Evolutionary conservation across 495 filamentous ascomycete species (phyloP), one percentile per base, ranked within the genome.

Genomic region (Penicillium pancosmium): DNA sequence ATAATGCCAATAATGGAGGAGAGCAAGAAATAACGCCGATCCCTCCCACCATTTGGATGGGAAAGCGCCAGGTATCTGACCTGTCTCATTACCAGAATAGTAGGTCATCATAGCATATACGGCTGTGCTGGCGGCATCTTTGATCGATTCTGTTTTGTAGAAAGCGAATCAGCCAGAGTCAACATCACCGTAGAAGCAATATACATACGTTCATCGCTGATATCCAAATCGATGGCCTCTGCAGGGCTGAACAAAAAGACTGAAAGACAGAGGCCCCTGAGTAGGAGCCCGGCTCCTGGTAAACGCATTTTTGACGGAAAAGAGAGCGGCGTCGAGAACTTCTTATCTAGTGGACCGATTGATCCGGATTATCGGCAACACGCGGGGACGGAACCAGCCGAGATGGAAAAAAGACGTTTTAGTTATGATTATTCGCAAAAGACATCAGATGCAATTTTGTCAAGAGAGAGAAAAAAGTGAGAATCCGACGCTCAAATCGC

Each of bases 11-110:
- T 83, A 85, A 48, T 81, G 73, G 5, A 84, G 67, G 41, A 84
- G 62, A 10, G 74, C 67, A 34, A 78, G 68, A 50, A 81, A 84
- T 47, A 84, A 80, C 49, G 88, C 87, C 15, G 86, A 84, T n/a
- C 79, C 87, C 72, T 93, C 88, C 91, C 91, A 93, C 91, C 91
- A 91, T 36, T 82, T 83, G 27, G 66, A 67, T 50, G 77, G 77
- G 58, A 88, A 78, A 8, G 85, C 70, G 27, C 86, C 86, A 3
- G 85, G 82, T 27, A 80, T 84, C 23, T 80, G 73, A 41, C 88
- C 88, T 2, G 86, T 82, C 60, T 85, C 62, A 57, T 90, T 81
- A 19, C 88, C 88, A 25, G 78, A 72, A 63, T 92, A 92, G 67
- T 85, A 88, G 41, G 75, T 78, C 80, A 91, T 87, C 76, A 91